Base-by-base conservation (phyloP, 1,284 basidiomycete species). In the Rhodotorula sp. region DNA sequence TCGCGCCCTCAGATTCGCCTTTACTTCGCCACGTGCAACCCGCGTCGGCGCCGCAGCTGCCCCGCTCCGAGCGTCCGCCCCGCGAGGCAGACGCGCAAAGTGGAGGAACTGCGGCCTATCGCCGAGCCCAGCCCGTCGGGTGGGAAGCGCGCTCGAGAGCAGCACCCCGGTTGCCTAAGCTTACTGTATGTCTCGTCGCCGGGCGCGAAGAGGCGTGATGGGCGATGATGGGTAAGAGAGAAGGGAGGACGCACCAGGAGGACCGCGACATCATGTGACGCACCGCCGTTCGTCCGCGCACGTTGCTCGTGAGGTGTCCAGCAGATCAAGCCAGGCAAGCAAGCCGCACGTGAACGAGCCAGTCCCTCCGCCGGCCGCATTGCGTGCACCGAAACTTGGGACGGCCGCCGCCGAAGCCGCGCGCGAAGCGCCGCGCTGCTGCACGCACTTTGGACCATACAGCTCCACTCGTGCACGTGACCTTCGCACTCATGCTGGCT, bases 1-100 rank as follows among this genome's bases (percentile, higher is more conserved):
- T 25, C 13, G 46, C 48, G 61, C 64, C 56, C 56, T 71, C 70
- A 65, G 60, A 52, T 50, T 65, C 70, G 70, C 70, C 70, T 71
- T 71, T 65, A 7, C n/a, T 25, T 48, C 63, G 61, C 53, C 70
- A 68, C 44, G 16, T 44, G 54, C 70, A 60, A 65, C 70, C 61
- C 34, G 50, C 69, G 27, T 41, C 55, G 25, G 57, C 34, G n/a
- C 49, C 25, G 9, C 49, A 17, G n/a, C n/a, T 41, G 25, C 41
- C 60, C 8, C 25, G 4, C 34, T 10, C 25, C 45, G n/a, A 13
- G 55, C 55, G 12, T 21, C 57, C 60, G 46, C 60, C 48, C 7
- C 4, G 19, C 14, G 12, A 21, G 60, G 21, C 34, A 50, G 49
- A 4, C 41, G 34, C 34, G 34, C 34, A 34, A 34, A 34, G 34